Evolutionary conservation across 2,329 filamentous ascomycete genomes (phyloP), one percentile per base, ranked within the genome.

Genomic region (Ceratocystis colombiana): DNA sequence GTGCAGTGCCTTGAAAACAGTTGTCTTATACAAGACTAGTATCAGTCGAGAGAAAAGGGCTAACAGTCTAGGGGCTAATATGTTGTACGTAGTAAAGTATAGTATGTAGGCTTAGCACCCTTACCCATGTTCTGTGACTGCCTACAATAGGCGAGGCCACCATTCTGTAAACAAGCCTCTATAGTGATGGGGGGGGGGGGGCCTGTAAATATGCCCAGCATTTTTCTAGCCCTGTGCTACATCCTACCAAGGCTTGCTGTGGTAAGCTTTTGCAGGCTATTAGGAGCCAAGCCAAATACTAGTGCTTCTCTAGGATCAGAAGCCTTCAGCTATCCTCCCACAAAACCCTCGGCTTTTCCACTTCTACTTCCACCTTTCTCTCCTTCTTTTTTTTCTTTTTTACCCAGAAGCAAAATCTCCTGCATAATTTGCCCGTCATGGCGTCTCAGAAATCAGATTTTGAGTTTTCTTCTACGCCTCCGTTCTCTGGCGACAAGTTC

Each of bases 401-500:
- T 37, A 22, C 62, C 20, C 45, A 65, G 59, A 55, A 48, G 30
- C 50, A 48, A 53, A 20, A 61, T 62, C 37, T 37, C n/a, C 22
- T 25, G 17, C 28, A 28, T 30, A 61, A 45, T 57, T 64, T 67
- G 66, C 66, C 57, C 67, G 64, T 48, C 65, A 68, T 68, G 67
- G 68, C 65, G 62, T 64, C 65, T 55, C 71, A 71, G 64, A 74
- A 75, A 69, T 72, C 71, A 69, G 75, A 78, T 71, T 77, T 78
- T 67, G 73, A 76, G 71, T 78, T 78, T 70, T 74, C 77, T 70
- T 71, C 75, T 68, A 79, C 77, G 70, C 77, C 77, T 61, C 71
- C 76, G 62, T 70, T 70, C 41, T 33, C 68, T 71, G 73, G 70
- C 67, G 74, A 87, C 71, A 86, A 86, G 71, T 90, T 87, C 73